These are phyloP conservation scores for Hypomontagnella submonticulosa DNA, from an alignment of 495 filamentous ascomycete genomes.

Conservation along the genomic window DNA sequence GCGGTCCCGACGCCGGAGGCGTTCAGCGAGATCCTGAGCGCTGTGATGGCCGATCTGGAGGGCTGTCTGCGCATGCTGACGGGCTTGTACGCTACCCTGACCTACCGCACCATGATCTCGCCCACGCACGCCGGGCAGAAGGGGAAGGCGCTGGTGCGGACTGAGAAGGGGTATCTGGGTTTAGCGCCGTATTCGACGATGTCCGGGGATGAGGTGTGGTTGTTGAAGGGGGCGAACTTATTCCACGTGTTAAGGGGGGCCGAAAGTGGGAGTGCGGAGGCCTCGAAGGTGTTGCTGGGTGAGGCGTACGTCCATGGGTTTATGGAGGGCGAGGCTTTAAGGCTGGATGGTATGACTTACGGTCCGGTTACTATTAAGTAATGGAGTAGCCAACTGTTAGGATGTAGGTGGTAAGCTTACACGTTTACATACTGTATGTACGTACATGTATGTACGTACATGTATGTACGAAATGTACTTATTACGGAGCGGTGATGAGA, in stretches of 20 bases:
- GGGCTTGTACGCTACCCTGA: constrained; percentile 4
- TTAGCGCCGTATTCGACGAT: constrained; percentile 27
- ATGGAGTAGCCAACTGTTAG: background rate
- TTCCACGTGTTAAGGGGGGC: constrained; percentile 18
- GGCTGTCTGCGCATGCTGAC: constrained; percentile 21
- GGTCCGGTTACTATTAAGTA: constrained; percentile 17
- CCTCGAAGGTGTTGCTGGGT: constrained; percentile 16
- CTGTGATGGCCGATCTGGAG: constrained; percentile 17
- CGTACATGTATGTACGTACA: too few species aligned
- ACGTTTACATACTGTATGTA: too few species aligned
- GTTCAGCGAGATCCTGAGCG: constrained; percentile 20
- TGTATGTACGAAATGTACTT: too few species aligned
- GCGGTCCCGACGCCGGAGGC: constrained; percentile 11
- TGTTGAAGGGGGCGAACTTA: constrained; percentile 32
- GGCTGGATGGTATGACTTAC: constrained; percentile 18
- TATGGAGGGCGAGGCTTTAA: constrained; percentile 33
- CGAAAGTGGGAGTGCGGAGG: background rate
- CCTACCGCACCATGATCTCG: constrained; percentile 29
- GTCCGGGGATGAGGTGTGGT: constrained; percentile 37
- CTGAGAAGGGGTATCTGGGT: constrained; percentile 15
- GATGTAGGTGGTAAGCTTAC: too few species aligned
- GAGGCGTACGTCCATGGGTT: constrained; percentile 36
- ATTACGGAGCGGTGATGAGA: too few species aligned
- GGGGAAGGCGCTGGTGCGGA: constrained; percentile 26
- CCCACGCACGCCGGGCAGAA: constrained; percentile 30